Conservation (phyloP, 129 eudicot species). For the Glebionis coronaria region DNA sequence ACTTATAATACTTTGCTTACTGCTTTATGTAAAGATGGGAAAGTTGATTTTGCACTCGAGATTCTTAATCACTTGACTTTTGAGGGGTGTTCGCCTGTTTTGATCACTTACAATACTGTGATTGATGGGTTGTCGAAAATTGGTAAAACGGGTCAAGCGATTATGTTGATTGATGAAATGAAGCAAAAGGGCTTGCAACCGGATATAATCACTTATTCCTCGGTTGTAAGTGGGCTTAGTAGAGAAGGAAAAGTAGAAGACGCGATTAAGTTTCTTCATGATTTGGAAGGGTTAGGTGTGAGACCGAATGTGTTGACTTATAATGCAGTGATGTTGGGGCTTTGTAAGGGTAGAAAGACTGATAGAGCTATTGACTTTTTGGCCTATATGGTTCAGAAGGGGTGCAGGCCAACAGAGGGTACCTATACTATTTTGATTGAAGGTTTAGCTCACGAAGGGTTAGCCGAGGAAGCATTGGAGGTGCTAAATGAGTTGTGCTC, state of each 20-base stretch:
- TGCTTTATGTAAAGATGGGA: conserved; percentile 85
- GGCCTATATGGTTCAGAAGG: conserved; percentile 61
- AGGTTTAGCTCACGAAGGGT: conserved; percentile 78
- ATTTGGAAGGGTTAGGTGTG: conserved; percentile 53
- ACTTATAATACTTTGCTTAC: conserved; percentile 73
- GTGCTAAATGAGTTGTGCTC: conserved; percentile 63
- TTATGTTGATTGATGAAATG: conserved; percentile 66
- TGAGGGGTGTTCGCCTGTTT: conserved; percentile 78
- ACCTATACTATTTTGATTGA: conserved; percentile 73
- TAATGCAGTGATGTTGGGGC: conserved; percentile 68
- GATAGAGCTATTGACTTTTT: conserved; percentile 81
- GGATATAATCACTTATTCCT: conserved; percentile 60
- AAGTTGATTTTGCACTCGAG: conserved; percentile 69
- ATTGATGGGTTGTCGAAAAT: conserved; percentile 71
- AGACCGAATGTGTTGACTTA: conserved; percentile 67
- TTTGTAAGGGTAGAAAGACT: conserved; percentile 73
- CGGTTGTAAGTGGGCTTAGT: conserved; percentile 68
- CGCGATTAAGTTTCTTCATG: conserved; percentile 60
- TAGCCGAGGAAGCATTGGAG: conserved; percentile 60
- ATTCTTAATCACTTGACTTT: conserved; percentile 60
- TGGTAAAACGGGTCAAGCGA: conserved; percentile 63
- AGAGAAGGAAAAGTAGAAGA: conserved; percentile 79
- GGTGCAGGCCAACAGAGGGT: conserved; percentile 75
- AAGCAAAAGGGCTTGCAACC: conserved; percentile 70
- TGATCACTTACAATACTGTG: conserved; percentile 80